Percentiles rank a stretch among this genome's conserved stretches.
Evolutionary conservation across 208 protist genomes (phyloP).

Genomic region (Crithidia mellificae): DNA sequence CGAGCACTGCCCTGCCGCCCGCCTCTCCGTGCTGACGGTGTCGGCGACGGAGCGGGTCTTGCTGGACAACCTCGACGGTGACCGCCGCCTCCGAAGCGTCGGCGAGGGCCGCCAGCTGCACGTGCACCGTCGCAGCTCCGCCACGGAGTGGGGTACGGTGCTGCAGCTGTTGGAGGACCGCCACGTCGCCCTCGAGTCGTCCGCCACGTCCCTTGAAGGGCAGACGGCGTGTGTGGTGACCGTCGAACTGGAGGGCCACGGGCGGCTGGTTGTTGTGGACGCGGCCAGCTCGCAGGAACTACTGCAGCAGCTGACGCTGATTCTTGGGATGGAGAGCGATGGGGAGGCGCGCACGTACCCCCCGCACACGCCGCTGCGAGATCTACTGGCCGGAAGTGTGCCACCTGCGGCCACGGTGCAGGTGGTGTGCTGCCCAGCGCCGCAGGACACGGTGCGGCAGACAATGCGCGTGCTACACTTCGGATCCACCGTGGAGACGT

Average conservation of each 20-base stretch:
- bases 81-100: slow-evolving; percentile 36
- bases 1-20: slow-evolving; percentile 31
- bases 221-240: slow-evolving; percentile 60
- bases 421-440: slow-evolving; percentile 58
- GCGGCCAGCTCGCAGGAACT: slow-evolving; percentile 52
- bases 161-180: slow-evolving; percentile 47
- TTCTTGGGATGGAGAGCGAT: slow-evolving; percentile 42
- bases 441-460: slow-evolving; percentile 32
- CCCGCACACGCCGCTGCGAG: slow-evolving; percentile 38
- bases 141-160: slow-evolving; percentile 50
- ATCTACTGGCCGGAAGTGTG: slow-evolving; percentile 38
- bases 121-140: slow-evolving; percentile 36
- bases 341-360: slow-evolving; percentile 48
- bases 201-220: slow-evolving; percentile 32
- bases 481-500: slow-evolving; percentile 31
- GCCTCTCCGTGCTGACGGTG: slow-evolving; percentile 52
- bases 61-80: slow-evolving; percentile 49
- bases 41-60: slow-evolving; percentile 46
- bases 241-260: slow-evolving; percentile 63
- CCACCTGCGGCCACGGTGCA: slow-evolving; percentile 45
- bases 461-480: slow-evolving; percentile 73
- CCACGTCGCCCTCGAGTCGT: slow-evolving; percentile 36
- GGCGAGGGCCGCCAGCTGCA: slow-evolving; percentile 32
- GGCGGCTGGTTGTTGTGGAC: slow-evolving; percentile 55
- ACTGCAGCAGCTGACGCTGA: slow-evolving; percentile 56